These are phyloP conservation scores for Neurospora africana DNA, from an alignment of 495 filamentous ascomycete genomes.

Conservation along the genomic window DNA sequence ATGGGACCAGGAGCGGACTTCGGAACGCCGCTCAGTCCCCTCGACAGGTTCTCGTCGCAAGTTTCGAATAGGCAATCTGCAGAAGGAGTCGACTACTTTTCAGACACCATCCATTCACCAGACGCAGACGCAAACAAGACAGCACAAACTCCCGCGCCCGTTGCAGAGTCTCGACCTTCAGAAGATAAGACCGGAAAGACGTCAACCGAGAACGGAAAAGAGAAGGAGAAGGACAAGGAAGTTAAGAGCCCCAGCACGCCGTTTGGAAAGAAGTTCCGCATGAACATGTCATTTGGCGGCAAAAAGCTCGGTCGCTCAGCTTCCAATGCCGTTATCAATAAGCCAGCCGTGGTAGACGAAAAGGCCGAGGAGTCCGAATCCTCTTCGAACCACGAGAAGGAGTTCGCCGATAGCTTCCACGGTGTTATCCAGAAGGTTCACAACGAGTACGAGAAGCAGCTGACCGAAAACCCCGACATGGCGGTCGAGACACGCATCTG, in stretches of 20 bases:
- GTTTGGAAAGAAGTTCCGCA: constrained; percentile 81
- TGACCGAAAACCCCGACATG: constrained; percentile 43
- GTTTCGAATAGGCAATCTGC: constrained; percentile 24
- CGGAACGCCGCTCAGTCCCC: constrained; percentile 25
- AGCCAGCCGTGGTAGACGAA: constrained; percentile 67
- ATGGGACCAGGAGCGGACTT: constrained; percentile 29
- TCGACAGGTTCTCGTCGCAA: constrained; percentile 26
- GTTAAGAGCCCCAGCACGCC: constrained; percentile 58
- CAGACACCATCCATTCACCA: constrained; percentile 30
- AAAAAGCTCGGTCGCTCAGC: constrained; percentile 70
- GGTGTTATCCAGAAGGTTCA: constrained; percentile 72
- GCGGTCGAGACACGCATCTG: constrained; percentile 54
- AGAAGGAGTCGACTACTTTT: constrained; percentile 38
- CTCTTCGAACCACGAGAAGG: constrained; percentile 71
- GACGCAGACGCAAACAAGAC: constrained; percentile 20
- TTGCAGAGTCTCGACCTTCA: constrained; percentile 4
- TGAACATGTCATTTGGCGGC: constrained; percentile 66
- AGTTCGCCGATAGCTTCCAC: constrained; percentile 70
- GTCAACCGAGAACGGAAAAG: constrained; percentile 23
- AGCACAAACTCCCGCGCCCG: constrained; percentile 21
- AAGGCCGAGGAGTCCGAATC: constrained; percentile 49
- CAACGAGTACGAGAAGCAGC: constrained; percentile 61
- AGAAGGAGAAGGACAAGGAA: constrained; percentile 55
- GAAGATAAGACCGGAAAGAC: constrained; percentile 26
- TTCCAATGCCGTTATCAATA: constrained; percentile 57